Evolutionary conservation across 805 yeast genomes (phyloP).

Genomic region (Starmerella kuoi): DNA sequence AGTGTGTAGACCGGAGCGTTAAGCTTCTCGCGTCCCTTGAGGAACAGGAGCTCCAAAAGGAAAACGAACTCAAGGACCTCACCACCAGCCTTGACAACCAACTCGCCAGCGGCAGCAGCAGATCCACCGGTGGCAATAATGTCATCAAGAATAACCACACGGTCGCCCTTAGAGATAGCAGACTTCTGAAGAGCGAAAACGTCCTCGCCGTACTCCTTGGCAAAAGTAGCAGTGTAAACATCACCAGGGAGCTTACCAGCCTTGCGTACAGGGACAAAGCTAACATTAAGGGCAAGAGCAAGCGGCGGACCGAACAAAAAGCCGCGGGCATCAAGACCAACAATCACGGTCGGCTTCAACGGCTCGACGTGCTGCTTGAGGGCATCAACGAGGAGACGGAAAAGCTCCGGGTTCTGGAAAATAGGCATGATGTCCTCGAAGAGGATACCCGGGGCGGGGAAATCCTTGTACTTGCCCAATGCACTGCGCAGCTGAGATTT

Average conservation of each 20-base stretch:
- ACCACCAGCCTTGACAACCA: conserved; percentile 56
- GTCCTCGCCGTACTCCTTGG: conserved; percentile 88
- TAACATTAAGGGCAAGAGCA: conserved; percentile 78
- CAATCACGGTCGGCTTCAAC: conserved; percentile 67
- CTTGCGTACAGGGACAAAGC: conserved; percentile 92
- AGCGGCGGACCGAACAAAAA: conserved; percentile 92
- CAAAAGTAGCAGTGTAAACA: conserved; percentile 54
- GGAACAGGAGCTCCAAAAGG: conserved; percentile 88
- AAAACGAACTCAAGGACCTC: conserved; percentile 70
- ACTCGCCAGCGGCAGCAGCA: conserved; percentile 85
- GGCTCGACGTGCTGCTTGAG: conserved; percentile 57
- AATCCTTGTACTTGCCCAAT: conserved; percentile 69
- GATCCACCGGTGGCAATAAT: conserved; percentile 98
- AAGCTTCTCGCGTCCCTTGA: conserved; percentile 83
- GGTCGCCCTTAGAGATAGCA: conserved; percentile 67
- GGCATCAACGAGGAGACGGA: conserved; percentile 70
- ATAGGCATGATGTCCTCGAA: conserved; percentile 96
- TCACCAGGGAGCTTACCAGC: conserved; percentile 92
- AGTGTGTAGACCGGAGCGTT: conserved; percentile 81
- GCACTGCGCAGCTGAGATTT: conserved; percentile 24
- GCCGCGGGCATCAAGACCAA: conserved; percentile 95
- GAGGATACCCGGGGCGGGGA: conserved; percentile 83
- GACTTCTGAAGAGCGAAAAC: conserved; percentile 77
- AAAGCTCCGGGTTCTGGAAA: conserved; percentile 67
- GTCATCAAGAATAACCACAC: conserved; percentile 83